Conservation (phyloP, 169 alveolate species). For the Eimeria necatrix region DNA sequence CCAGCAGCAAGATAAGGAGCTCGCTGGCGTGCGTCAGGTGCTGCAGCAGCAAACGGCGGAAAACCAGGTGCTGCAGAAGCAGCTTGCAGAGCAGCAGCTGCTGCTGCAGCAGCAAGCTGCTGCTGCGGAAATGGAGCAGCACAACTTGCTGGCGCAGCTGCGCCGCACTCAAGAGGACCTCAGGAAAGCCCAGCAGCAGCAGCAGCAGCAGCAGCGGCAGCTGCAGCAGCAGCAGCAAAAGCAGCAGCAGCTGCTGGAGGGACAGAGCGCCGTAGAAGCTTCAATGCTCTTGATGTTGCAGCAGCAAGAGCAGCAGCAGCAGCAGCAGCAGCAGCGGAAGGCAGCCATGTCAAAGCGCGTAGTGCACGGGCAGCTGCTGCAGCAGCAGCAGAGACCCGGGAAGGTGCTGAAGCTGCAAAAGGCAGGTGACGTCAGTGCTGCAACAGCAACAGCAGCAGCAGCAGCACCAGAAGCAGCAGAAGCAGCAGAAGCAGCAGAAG, state of each 20-base stretch:
- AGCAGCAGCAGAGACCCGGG: conserved; percentile 24
- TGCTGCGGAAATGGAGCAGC: conserved; percentile 28
- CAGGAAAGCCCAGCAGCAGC: conserved; percentile 15
- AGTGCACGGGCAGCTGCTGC: neutral
- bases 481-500: neutral
- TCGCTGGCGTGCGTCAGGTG: conserved; percentile 5
- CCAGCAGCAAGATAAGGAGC: conserved; percentile 67
- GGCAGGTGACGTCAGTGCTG: conserved; percentile 6
- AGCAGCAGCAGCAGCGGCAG: conserved; percentile 11
- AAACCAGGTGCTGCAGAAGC: conserved; percentile 12
- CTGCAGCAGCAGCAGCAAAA: conserved; percentile 16
- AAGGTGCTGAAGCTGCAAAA: neutral
- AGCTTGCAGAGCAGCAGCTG: conserved; percentile 54
- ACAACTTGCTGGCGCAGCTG: conserved; percentile 2
- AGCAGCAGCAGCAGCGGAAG: neutral
- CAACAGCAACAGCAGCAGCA: neutral
- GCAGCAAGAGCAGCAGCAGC: conserved; percentile 50
- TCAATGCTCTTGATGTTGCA: neutral
- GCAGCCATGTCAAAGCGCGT: neutral
- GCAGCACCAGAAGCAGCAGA: neutral
- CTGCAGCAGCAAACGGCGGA: conserved; percentile 61
- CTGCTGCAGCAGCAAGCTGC: too few species aligned
- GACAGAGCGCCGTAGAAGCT: neutral
- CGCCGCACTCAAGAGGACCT: conserved; percentile 32
- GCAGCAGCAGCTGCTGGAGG: conserved; percentile 40